Evolutionary conservation across 169 alveolate species (phyloP).

Genomic region (Cyclospora cayetanensis): DNA sequence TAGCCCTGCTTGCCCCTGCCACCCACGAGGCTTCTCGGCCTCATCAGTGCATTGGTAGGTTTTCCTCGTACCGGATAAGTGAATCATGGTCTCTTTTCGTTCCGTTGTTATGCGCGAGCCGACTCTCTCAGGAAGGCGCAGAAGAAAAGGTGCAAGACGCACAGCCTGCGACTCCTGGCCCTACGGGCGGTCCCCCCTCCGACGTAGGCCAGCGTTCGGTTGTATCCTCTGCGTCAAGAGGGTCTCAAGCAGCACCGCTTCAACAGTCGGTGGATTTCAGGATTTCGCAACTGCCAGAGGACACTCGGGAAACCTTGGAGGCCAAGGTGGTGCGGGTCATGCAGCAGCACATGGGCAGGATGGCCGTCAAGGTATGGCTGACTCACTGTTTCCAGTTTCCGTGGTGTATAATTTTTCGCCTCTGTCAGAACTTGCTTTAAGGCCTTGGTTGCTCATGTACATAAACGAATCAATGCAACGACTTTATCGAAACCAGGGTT

Average conservation of each 20-base stretch:
- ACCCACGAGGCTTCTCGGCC: too few relatives aligned
- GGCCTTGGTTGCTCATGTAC: too few relatives aligned
- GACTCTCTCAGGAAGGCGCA: slow-evolving; percentile 23
- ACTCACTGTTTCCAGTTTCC: neutral
- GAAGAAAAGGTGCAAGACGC: slow-evolving; percentile 28
- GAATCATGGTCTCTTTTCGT: too few relatives aligned
- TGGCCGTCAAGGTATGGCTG: slow-evolving; percentile 67
- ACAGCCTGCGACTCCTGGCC: neutral
- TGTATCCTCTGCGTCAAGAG: neutral
- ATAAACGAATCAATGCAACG: too few relatives aligned
- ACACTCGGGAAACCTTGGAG: slow-evolving; percentile 43
- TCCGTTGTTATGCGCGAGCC: too few relatives aligned
- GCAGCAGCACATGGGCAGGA: slow-evolving; percentile 75
- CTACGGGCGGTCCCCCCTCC: neutral
- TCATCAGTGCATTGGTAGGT: too few relatives aligned
- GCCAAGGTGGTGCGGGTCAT: slow-evolving; percentile 65
- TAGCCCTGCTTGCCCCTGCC: too few relatives aligned
- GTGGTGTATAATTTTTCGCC: too few relatives aligned
- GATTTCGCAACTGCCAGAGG: slow-evolving; percentile 23
- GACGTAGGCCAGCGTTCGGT: neutral
- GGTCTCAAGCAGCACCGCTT: slow-evolving; percentile 13
- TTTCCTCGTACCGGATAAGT: too few relatives aligned
- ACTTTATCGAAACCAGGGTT: too few relatives aligned
- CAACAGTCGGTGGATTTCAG: neutral
- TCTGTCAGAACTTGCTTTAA: too few relatives aligned